Conservation (phyloP, 2,329 filamentous ascomycete genomes). For the Botryotinia globosa region DNA sequence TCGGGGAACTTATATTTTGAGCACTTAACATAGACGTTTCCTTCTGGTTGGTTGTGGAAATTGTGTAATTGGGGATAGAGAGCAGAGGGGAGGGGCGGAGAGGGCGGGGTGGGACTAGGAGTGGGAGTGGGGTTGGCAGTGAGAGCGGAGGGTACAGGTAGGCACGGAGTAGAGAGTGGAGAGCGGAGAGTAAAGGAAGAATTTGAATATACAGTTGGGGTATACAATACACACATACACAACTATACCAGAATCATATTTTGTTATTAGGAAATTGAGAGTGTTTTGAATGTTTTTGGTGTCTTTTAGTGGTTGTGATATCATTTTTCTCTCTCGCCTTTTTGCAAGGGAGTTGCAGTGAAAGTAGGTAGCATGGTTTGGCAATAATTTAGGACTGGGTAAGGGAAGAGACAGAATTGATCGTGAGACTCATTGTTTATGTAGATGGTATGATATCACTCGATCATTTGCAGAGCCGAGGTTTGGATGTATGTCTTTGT, state of each 20-base stretch:
- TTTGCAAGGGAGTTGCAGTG: background rate
- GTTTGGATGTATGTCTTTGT: too few species aligned
- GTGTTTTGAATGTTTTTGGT: background rate
- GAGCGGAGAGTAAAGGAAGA: background rate
- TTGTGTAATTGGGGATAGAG: background rate
- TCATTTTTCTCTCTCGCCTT: background rate
- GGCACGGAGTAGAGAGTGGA: background rate
- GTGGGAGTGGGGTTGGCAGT: background rate
- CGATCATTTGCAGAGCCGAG: too few species aligned
- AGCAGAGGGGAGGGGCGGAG: background rate
- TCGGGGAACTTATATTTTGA: background rate
- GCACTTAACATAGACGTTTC: background rate
- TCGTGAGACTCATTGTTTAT: too few species aligned
- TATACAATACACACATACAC: background rate
- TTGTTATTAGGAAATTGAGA: background rate
- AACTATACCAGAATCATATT: background rate
- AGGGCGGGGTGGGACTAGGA: background rate
- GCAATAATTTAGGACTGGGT: background rate
- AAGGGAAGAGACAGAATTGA: too few species aligned
- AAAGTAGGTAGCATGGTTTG: background rate
- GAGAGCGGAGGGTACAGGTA: background rate
- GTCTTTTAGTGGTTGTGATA: background rate
- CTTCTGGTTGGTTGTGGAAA: background rate
- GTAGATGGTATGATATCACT: too few species aligned
- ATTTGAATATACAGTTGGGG: conserved; percentile 2